These are phyloP conservation scores for Orbilia blumenaviensis DNA, from an alignment of 2,329 filamentous ascomycete species.

Conservation along the genomic window DNA sequence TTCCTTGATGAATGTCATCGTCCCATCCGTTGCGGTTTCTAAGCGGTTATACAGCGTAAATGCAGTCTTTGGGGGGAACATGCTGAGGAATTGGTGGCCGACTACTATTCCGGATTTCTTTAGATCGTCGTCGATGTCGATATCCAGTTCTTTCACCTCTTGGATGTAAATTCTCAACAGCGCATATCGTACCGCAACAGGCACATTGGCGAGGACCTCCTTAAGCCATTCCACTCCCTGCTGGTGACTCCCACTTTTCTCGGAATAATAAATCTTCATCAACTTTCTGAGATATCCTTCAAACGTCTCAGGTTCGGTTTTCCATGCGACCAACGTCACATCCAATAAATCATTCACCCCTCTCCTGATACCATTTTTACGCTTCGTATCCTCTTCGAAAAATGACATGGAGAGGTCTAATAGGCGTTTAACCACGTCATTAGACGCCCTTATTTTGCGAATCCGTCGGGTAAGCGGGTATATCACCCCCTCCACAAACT, in stretches of 20 bases:
- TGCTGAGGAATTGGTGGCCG: not conserved
- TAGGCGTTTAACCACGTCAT: not conserved
- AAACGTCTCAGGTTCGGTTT: not conserved
- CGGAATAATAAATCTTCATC: not conserved
- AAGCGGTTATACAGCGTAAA: not conserved
- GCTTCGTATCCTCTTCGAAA: not conserved
- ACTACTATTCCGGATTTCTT: not conserved
- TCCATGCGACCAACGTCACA: not conserved
- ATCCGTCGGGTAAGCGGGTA: not conserved
- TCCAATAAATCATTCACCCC: not conserved
- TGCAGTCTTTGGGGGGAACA: not conserved
- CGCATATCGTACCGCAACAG: not conserved
- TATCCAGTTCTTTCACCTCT: not conserved
- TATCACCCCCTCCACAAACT: not conserved
- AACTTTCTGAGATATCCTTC: not conserved
- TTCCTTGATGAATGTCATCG: not conserved
- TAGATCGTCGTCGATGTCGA: not conserved
- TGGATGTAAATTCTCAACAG: not conserved
- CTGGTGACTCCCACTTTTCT: too few relatives aligned
- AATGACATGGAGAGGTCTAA: not conserved
- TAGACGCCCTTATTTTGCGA: not conserved
- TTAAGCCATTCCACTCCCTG: too few relatives aligned
- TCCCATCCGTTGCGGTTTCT: not conserved
- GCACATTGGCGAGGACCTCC: too few relatives aligned
- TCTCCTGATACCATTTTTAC: not conserved